Percentiles rank a stretch among this genome's conserved stretches.
phyloP scores from a whole-genome alignment of 2,329 filamentous ascomycete genomes.

The Arthrobotrys sinensis region DNA sequence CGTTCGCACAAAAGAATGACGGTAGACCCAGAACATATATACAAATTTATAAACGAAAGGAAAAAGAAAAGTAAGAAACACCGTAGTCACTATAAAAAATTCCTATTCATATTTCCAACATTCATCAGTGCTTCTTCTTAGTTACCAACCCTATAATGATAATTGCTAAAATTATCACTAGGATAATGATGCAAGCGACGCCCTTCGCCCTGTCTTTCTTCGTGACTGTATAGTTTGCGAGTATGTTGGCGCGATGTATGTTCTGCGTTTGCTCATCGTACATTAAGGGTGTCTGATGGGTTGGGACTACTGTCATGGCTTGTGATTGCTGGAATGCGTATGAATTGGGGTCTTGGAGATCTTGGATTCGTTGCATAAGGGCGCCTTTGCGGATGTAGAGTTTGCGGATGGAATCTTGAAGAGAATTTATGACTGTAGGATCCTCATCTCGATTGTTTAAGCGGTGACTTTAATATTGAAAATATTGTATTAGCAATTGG shows the following conservation, averaged over 20 bases:
- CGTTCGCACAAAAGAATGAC: not conserved
- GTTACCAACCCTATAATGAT: not conserved
- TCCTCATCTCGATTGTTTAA: not conserved
- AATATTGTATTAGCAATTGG: not conserved
- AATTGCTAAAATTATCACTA: not conserved
- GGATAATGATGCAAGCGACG: not conserved
- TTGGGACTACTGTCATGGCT: constrained; percentile 22
- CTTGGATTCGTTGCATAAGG: constrained; percentile 26
- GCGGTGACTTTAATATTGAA: not conserved
- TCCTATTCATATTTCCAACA: not conserved
- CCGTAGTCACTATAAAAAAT: not conserved
- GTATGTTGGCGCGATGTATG: not conserved
- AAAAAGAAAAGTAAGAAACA: not conserved
- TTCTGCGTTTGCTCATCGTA: constrained; percentile 8
- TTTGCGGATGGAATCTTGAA: constrained; percentile 41
- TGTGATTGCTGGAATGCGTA: constrained; percentile 48
- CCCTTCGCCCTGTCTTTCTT: not conserved
- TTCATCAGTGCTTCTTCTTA: not conserved
- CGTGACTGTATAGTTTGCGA: not conserved
- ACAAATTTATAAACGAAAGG: not conserved
- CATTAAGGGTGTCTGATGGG: constrained; percentile 18
- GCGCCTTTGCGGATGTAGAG: constrained; percentile 15
- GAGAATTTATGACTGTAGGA: not conserved
- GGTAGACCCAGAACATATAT: not conserved
- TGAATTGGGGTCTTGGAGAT: constrained; percentile 38